Evolutionary conservation across 2,329 filamentous ascomycete species (phyloP), one percentile per base, ranked within the genome.

Genomic region (Clarireedia homoeocarpa): DNA sequence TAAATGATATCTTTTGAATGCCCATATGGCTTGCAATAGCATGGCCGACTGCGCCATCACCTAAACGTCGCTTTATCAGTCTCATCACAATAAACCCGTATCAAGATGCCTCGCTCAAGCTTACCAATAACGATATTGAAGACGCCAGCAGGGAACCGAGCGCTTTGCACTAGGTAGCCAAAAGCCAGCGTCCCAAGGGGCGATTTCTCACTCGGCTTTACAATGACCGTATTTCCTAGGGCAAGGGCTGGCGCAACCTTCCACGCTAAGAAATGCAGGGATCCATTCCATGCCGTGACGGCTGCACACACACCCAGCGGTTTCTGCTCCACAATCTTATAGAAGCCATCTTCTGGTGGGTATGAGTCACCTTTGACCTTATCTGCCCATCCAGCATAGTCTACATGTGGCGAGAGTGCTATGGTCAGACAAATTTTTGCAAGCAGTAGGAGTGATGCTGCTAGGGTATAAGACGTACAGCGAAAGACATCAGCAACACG

Each of bases 251-350:
- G 71, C 5, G 69, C 71, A 27, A 79, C 71, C 65, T 83, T 83
- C 39, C 77, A 70, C 45, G 73, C 71, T 12, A 72, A 72, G 1
- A 77, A 68, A 56, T 75, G 71, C 24, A 77, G 56, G 2, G 75
- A 75, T 59, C 74, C 83, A 65, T 84, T 84, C 81, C 81, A 84
- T 1, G 80, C 80, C n/a, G 78, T 76, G 61, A 84, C 82, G 57
- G 75, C 80, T 15, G 72, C 77, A 2, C 74, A 70, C 2, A 78
- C 71, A 38, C 78, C 78, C 46, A 79, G 69, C 0, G 78, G 77
- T 24, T 67, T 66, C 62, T 73, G 6, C 71, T 26, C 17, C 10
- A 46, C 17, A 15, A 46, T 46, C 24, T 46, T 46, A 27, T 27
- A 27, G 26, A 27, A 27, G 26, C 26, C 26, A 27, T 27, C 26